These are phyloP conservation scores for Penicillium palitans DNA, from an alignment of 2,329 filamentous ascomycete genomes.

Conservation along the genomic window DNA sequence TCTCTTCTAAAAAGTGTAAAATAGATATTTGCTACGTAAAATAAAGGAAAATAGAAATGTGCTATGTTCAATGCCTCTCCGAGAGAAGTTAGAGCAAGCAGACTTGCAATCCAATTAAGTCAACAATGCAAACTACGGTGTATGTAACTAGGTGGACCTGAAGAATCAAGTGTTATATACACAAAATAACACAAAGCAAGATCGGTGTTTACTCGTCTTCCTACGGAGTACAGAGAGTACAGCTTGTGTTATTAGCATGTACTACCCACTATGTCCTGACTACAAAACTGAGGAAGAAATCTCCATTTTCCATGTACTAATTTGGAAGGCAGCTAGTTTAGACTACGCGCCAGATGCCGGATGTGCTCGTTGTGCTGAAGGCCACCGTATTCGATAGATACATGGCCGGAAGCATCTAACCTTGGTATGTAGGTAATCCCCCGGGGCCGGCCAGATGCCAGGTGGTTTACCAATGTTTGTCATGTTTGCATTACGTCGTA, in stretches of 20 bases:
- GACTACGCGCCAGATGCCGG: not conserved
- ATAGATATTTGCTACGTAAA: not conserved
- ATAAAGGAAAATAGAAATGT: not conserved
- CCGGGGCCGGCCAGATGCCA: no score
- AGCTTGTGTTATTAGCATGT: not conserved
- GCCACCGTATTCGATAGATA: not conserved
- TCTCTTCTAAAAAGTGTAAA: not conserved
- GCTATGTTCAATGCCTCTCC: not conserved
- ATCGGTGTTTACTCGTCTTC: no score
- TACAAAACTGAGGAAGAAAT: not conserved
- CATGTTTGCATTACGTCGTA: not conserved
- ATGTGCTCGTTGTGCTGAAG: not conserved
- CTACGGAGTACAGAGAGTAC: not conserved
- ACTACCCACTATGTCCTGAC: not conserved
- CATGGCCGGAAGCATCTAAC: not conserved
- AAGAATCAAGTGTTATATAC: not conserved
- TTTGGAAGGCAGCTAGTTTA: not conserved
- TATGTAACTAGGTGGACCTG: not conserved
- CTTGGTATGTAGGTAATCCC: not conserved
- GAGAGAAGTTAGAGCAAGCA: not conserved
- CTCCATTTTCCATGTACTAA: no score
- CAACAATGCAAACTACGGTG: not conserved
- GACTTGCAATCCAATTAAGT: not conserved
- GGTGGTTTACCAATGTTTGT: slow-evolving; percentile 1
- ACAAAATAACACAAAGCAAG: not conserved